These are phyloP conservation scores for Penicillium taxi DNA, from an alignment of 495 filamentous ascomycete species.

Conservation along the genomic window DNA sequence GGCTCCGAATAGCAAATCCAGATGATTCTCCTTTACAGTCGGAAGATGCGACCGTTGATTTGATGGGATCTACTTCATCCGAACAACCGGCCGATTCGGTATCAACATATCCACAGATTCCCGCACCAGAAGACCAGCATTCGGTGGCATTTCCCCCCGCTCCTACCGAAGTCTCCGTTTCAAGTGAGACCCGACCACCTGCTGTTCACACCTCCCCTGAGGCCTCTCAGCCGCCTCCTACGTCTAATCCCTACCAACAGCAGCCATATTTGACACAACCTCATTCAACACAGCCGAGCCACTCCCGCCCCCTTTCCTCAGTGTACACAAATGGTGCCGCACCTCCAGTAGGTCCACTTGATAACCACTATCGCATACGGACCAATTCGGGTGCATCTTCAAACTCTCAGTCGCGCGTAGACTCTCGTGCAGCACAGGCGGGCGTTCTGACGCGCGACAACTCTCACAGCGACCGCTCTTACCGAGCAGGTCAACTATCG, in stretches of 20 bases:
- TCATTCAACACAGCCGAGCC: constrained; percentile 28
- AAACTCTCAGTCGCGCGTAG: constrained; percentile 45
- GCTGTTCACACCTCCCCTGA: constrained; percentile 18
- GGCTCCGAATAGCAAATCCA: constrained; percentile 94
- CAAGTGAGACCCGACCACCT: constrained; percentile 25
- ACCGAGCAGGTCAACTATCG: constrained; percentile 49
- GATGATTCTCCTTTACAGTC: constrained; percentile 66
- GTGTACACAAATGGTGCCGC: constrained; percentile 45
- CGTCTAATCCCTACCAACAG: constrained; percentile 22
- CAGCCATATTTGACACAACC: constrained; percentile 39
- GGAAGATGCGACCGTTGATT: constrained; percentile 32
- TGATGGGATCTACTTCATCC: constrained; percentile 18
- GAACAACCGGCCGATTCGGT: constrained; percentile 20
- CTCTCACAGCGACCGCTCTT: constrained; percentile 62
- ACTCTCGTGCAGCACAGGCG: constrained; percentile 56
- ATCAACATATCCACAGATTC: constrained; percentile 22
- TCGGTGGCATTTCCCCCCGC: constrained; percentile 17
- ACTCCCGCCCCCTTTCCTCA: constrained; percentile 47
- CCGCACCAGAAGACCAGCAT: constrained; percentile 12
- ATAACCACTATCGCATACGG: constrained; percentile 48
- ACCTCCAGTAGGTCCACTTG: constrained; percentile 33
- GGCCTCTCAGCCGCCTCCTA: constrained; percentile 15
- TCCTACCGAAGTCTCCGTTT: constrained; percentile 13
- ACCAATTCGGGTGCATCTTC: constrained; percentile 60
- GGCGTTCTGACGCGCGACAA: constrained; percentile 59